Evolutionary conservation across 2,329 filamentous ascomycete genomes (phyloP).

Genomic region (Pseudogymnoascus sp.): DNA sequence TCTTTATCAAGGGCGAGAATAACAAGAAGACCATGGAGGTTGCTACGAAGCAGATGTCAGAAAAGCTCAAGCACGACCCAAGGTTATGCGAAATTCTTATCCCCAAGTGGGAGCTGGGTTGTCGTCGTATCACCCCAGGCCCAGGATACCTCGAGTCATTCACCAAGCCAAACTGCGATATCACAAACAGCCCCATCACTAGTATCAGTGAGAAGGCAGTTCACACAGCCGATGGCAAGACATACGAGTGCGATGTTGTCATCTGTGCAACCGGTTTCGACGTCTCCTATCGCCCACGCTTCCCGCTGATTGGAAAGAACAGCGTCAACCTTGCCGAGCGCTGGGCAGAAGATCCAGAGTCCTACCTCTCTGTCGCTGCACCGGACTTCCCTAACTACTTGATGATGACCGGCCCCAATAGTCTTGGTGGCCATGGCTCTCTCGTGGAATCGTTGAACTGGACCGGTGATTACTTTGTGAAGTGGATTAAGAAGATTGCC

Average conservation of each 20-base stretch:
- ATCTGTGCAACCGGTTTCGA: constrained; percentile 32
- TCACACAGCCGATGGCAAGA: neutral
- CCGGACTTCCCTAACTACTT: constrained; percentile 12
- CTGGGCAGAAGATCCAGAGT: constrained; percentile 19
- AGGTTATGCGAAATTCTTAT: constrained; percentile 2
- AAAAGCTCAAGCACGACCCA: constrained; percentile 75
- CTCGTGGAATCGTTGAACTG: constrained; percentile 23
- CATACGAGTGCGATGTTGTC: constrained; percentile 26
- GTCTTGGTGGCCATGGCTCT: constrained; percentile 22
- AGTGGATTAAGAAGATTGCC: constrained; percentile 29
- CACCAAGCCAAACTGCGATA: constrained; percentile 15
- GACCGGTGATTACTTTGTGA: constrained; percentile 31
- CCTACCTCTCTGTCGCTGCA: constrained; percentile 21
- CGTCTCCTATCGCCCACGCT: constrained; percentile 23
- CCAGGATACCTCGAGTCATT: constrained; percentile 32
- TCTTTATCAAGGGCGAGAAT: constrained; percentile 9
- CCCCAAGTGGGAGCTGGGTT: constrained; percentile 10
- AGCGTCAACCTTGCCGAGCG: constrained; percentile 17
- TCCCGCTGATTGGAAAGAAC: constrained; percentile 20
- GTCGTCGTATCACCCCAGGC: constrained; percentile 87
- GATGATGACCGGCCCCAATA: constrained; percentile 25
- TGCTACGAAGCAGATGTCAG: constrained; percentile 82
- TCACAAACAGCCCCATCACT: constrained; percentile 16
- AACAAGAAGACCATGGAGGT: constrained; percentile 68
- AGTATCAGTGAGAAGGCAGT: neutral